phyloP scores from a whole-genome alignment of 2,329 filamentous ascomycete genomes.

The Aspergillus clavatus region DNA sequence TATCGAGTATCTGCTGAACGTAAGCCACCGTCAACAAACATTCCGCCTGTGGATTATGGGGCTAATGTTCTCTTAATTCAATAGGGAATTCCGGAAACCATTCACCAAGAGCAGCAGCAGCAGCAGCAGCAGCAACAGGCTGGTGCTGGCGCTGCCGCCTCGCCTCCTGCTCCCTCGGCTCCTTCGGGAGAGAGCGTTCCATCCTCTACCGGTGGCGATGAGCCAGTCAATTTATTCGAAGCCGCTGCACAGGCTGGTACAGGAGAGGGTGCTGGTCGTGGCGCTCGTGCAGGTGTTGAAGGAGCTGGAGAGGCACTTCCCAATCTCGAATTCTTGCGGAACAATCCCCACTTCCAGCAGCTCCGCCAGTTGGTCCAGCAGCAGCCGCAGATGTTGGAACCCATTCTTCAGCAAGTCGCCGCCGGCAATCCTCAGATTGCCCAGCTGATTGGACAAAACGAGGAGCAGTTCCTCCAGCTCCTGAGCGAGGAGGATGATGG shows the following conservation, averaged over 20 bases:
- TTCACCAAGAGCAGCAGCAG: no score
- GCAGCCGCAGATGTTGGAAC: slow-evolving; percentile 96
- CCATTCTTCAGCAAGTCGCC: slow-evolving; percentile 92
- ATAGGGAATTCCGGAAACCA: slow-evolving; percentile 84
- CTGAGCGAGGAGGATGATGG: slow-evolving; percentile 84
- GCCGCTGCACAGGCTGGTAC: slow-evolving; percentile 73
- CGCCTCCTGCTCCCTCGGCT: slow-evolving; percentile 34
- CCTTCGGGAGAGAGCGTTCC: slow-evolving; percentile 29
- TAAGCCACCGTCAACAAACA: slow-evolving; percentile 44
- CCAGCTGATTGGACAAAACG: slow-evolving; percentile 84
- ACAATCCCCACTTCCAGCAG: slow-evolving; percentile 97
- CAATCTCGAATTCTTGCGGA: slow-evolving; percentile 87
- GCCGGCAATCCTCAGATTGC: slow-evolving; percentile 93
- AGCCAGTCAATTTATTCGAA: slow-evolving; percentile 84
- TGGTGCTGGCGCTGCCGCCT: slow-evolving; percentile 43
- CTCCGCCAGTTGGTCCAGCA: slow-evolving; percentile 95
- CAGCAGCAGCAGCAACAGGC: slow-evolving; percentile 61
- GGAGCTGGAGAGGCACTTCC: slow-evolving; percentile 54
- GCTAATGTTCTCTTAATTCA: not conserved
- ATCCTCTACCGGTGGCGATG: slow-evolving; percentile 45
- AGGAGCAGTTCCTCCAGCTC: slow-evolving; percentile 86
- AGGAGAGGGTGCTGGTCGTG: slow-evolving; percentile 40
- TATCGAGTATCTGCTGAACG: slow-evolving; percentile 88
- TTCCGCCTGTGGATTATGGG: not conserved
- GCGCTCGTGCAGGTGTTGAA: slow-evolving; percentile 35